phyloP scores from a whole-genome alignment of 345 rosid species.

The Zanthoxylum bungeanum region DNA sequence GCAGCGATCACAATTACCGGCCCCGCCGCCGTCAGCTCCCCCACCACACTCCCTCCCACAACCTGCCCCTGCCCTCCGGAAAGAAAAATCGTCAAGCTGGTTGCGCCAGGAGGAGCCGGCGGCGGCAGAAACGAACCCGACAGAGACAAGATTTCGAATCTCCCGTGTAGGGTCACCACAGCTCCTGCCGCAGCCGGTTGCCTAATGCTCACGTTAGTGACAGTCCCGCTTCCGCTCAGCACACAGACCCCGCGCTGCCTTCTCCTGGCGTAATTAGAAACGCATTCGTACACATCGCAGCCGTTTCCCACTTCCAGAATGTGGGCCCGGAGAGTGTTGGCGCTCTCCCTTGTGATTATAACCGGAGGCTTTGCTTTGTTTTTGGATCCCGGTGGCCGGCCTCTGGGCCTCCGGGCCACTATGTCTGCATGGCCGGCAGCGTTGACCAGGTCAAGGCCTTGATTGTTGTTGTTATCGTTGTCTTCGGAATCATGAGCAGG shows the following conservation, averaged over 20 bases:
- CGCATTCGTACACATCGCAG: conserved; percentile 81
- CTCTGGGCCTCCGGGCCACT: conserved; percentile 71
- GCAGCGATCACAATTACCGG: conserved; percentile 92
- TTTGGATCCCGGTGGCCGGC: conserved; percentile 92
- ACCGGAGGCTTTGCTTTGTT: conserved; percentile 91
- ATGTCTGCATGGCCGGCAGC: conserved; percentile 29
- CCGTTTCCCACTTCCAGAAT: conserved; percentile 90
- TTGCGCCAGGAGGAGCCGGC: conserved; percentile 96
- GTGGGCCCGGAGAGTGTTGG: conserved; percentile 95
- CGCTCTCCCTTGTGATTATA: conserved; percentile 93
- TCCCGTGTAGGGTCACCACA: conserved; percentile 74
- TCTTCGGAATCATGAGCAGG: conserved; percentile 51
- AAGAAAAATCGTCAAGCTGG: conserved; percentile 76
- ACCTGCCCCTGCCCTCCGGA: conserved; percentile 97
- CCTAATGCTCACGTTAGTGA: conserved; percentile 82
- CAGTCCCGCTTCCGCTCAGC: conserved; percentile 84
- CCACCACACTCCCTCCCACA: conserved; percentile 91
- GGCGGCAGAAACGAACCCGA: conserved; percentile 92
- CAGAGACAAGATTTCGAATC: conserved; percentile 88
- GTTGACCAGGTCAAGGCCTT: conserved; percentile 57
- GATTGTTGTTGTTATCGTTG: conserved; percentile 30
- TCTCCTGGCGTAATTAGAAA: conserved; percentile 84
- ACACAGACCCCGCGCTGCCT: conserved; percentile 92
- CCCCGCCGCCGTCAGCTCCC: conserved; percentile 88
- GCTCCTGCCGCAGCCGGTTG: conserved; percentile 88